A percentile compares a stretch with the other conserved stretches of the same genome.
Evolutionary conservation across 345 rosid species (phyloP).

Genomic region (Hibiscus trionum): DNA sequence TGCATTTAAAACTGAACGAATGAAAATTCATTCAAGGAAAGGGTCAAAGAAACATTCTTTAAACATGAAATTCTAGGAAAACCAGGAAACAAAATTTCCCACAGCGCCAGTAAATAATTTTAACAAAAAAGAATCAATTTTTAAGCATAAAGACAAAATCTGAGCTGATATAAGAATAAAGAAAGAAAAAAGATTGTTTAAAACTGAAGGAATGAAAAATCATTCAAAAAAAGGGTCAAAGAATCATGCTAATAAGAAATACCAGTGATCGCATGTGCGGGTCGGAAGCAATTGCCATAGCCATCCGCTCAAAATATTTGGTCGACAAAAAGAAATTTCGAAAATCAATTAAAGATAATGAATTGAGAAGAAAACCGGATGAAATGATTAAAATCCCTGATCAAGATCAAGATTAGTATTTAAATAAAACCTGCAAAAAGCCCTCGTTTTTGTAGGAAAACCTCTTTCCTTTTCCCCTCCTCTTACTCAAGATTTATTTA

Average conservation of each 20-base stretch:
- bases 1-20: neutral
- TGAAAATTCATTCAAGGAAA: neutral
- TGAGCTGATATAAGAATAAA: neutral
- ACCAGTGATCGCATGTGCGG: slow-evolving; percentile 80
- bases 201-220: neutral
- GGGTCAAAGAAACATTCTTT: neutral
- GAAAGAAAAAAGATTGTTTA: neutral
- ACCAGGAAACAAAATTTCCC: neutral
- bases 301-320: slow-evolving; percentile 20
- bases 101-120: neutral
- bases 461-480: neutral
- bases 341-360: neutral
- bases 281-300: slow-evolving; percentile 59
- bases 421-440: slow-evolving; percentile 7
- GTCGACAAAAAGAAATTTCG: neutral
- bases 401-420: neutral
- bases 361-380: neutral
- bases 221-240: neutral
- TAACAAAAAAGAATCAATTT: neutral
- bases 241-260: slow-evolving; percentile 9
- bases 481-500: neutral
- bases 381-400: neutral
- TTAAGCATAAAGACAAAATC: neutral
- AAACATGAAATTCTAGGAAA: neutral
- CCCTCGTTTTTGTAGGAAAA: slow-evolving; percentile 1